Evolutionary conservation across 2,329 filamentous ascomycete genomes (phyloP).

Genomic region (Neurospora sp.): DNA sequence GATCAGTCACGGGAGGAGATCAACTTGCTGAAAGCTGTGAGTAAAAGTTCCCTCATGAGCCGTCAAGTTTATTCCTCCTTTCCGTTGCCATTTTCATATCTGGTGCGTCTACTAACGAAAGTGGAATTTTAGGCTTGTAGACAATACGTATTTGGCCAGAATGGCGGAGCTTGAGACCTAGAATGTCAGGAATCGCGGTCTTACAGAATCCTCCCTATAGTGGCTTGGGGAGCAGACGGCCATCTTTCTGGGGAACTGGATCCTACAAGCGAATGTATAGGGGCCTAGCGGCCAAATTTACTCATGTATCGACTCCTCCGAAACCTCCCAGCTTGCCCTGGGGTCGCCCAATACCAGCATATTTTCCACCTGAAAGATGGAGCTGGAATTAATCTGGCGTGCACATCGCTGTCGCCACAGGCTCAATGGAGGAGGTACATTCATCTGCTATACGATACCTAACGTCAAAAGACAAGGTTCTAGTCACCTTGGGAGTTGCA

Average conservation of each 20-base stretch:
- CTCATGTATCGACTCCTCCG: not conserved
- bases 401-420: no score
- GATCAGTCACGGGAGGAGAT: conserved; percentile 71
- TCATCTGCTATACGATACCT: not conserved
- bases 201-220: not conserved
- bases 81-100: no score
- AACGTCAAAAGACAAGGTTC: not conserved
- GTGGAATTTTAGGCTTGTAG: conserved; percentile 36
- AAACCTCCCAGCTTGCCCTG: not conserved
- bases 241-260: not conserved
- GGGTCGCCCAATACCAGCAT: not conserved
- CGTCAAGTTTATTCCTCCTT: no score
- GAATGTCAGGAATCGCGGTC: not conserved
- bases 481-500: not conserved
- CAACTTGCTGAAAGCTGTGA: conserved; percentile 51
- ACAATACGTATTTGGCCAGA: conserved; percentile 40
- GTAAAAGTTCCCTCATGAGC: conserved; percentile 22
- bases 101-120: not conserved
- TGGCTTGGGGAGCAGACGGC: not conserved
- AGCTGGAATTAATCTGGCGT: not conserved
- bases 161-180: conserved; percentile 4
- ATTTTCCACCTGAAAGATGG: not conserved
- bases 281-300: not conserved
- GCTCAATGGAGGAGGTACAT: no score
- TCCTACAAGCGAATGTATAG: no score